These are phyloP conservation scores for Leccinum pachyderme DNA, from an alignment of 1,284 basidiomycete species.

Conservation along the genomic window DNA sequence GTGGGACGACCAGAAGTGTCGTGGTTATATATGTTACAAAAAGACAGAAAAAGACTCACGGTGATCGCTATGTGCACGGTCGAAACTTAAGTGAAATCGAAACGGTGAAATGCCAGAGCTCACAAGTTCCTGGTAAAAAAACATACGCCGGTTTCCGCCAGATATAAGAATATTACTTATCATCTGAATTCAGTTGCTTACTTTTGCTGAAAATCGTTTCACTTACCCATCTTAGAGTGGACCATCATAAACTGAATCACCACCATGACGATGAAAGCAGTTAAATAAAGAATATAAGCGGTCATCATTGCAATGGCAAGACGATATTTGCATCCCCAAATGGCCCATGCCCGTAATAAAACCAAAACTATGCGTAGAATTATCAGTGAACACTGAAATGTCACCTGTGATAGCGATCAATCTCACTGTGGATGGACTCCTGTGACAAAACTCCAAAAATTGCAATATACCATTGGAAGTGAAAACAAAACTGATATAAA, in stretches of 20 bases:
- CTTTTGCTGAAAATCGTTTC: background rate
- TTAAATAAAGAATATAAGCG: conserved; percentile 4
- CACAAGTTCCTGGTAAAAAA: background rate
- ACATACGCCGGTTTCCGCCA: background rate
- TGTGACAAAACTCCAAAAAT: conserved; percentile 1
- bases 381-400: background rate
- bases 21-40: background rate
- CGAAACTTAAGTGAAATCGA: background rate
- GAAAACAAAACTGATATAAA: background rate
- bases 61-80: background rate
- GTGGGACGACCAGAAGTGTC: background rate
- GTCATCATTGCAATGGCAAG: background rate
- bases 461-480: background rate
- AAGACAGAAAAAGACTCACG: background rate
- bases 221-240: background rate
- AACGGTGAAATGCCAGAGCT: background rate
- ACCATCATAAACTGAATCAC: background rate
- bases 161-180: background rate
- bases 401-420: background rate
- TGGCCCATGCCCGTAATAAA: conserved; percentile 17
- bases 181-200: background rate
- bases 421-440: conserved; percentile 16
- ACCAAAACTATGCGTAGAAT: conserved; percentile 8
- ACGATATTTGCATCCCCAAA: conserved; percentile 11
- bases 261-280: background rate